Conservation (phyloP, 352 stramenopile genomes). For the Phytophthora podocarpi region DNA sequence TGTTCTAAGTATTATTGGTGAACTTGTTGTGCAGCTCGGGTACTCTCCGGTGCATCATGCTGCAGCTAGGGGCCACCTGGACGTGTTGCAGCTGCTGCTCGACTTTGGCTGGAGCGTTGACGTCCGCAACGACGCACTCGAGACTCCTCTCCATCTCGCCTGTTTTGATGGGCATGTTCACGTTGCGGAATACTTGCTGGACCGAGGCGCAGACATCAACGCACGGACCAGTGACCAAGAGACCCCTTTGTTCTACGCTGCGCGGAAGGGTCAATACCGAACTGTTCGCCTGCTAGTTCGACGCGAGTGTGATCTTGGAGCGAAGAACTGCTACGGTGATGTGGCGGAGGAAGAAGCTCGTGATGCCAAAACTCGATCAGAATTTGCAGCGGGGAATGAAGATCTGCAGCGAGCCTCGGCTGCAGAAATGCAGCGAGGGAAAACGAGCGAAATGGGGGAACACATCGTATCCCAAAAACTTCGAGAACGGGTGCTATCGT, state of each 20-base stretch:
- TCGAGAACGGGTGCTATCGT: slow-evolving; percentile 66
- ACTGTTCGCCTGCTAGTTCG: slow-evolving; percentile 66
- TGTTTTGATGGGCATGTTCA: slow-evolving; percentile 60
- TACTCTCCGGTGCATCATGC: slow-evolving; percentile 78
- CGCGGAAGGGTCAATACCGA: slow-evolving; percentile 67
- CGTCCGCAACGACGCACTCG: slow-evolving; percentile 47
- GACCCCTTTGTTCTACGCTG: slow-evolving; percentile 77
- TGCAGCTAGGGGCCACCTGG: slow-evolving; percentile 64
- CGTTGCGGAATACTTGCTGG: slow-evolving; percentile 65
- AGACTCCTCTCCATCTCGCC: slow-evolving; percentile 77
- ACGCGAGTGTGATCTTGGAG: slow-evolving; percentile 59
- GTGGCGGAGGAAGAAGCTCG: slow-evolving; percentile 66
- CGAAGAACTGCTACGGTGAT: slow-evolving; percentile 71
- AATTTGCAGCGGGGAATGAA: slow-evolving; percentile 61
- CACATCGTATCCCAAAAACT: slow-evolving; percentile 45
- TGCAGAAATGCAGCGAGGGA: slow-evolving; percentile 1
- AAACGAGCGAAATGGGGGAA: slow-evolving; percentile 12
- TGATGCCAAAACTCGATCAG: slow-evolving; percentile 53
- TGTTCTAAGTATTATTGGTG: too few relatives aligned
- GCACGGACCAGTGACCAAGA: slow-evolving; percentile 57
- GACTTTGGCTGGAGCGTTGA: slow-evolving; percentile 68
- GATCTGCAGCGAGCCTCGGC: slow-evolving; percentile 41
- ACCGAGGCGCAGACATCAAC: slow-evolving; percentile 63
- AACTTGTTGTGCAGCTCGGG: slow-evolving; percentile 49
- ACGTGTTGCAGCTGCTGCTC: slow-evolving; percentile 67